These are phyloP conservation scores for Apiospora kogelbergensis DNA, from an alignment of 2,329 filamentous ascomycete genomes.

Conservation along the genomic window DNA sequence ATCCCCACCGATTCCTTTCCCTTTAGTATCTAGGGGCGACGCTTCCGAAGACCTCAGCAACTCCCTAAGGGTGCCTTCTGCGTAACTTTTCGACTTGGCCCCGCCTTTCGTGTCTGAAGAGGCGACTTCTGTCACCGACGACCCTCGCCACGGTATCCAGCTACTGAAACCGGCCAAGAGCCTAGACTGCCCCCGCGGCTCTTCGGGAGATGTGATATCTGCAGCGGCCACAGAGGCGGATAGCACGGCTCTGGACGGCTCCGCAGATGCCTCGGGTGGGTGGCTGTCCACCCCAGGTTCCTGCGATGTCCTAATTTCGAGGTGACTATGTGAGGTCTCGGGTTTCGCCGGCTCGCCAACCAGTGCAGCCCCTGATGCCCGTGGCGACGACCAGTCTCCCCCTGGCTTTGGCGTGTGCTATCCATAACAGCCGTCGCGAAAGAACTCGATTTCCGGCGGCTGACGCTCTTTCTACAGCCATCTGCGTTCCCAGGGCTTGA, in stretches of 20 bases:
- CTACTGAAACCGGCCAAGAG: constrained; percentile 41
- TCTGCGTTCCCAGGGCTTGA: constrained; percentile 22
- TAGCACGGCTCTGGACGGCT: constrained; percentile 22
- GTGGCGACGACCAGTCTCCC: constrained; percentile 30
- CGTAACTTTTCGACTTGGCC: constrained; percentile 41
- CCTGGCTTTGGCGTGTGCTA: constrained; percentile 32
- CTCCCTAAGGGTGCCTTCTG: constrained; percentile 56
- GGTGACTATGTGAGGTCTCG: constrained; percentile 53
- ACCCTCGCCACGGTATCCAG: constrained; percentile 47
- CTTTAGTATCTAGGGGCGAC: constrained; percentile 24
- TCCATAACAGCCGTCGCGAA: constrained; percentile 49
- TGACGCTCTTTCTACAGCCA: constrained; percentile 21
- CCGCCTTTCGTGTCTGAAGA: constrained; percentile 21
- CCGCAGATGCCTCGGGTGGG: constrained; percentile 27
- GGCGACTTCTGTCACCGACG: constrained; percentile 16
- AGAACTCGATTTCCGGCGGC: constrained; percentile 39
- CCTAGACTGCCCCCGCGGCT: constrained; percentile 17
- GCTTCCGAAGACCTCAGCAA: constrained; percentile 43
- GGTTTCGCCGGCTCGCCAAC: constrained; percentile 57
- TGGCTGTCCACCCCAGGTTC: constrained; percentile 21
- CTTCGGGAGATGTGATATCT: constrained; percentile 26
- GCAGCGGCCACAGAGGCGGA: constrained; percentile 28
- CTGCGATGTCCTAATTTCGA: constrained; percentile 43
- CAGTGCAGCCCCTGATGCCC: constrained; percentile 41
- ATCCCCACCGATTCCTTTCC: constrained; percentile 22